Percentiles rank a stretch among this genome's conserved stretches.
phyloP scores from a whole-genome alignment of 805 yeast genomes.

The Zygosaccharomyces pseudorouxii region DNA sequence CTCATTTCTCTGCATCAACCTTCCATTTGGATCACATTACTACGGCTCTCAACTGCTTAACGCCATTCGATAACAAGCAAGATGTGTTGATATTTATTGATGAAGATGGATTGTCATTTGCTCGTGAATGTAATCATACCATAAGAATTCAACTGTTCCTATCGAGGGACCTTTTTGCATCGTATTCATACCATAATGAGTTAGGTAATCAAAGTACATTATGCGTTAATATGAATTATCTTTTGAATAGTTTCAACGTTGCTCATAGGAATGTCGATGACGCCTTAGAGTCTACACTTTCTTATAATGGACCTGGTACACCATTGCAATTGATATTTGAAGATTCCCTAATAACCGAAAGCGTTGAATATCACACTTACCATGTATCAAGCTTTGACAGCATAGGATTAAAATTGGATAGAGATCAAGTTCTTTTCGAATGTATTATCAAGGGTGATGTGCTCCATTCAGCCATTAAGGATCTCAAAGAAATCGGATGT shows the following conservation, averaged over 20 bases:
- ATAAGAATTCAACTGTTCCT: slow-evolving; percentile 33
- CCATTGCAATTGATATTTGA: slow-evolving; percentile 56
- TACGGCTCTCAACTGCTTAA: slow-evolving; percentile 41
- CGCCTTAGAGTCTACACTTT: slow-evolving; percentile 45
- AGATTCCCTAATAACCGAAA: slow-evolving; percentile 48
- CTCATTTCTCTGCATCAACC: slow-evolving; percentile 43
- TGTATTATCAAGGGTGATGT: slow-evolving; percentile 51
- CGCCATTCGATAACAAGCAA: slow-evolving; percentile 39
- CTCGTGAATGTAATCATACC: slow-evolving; percentile 44
- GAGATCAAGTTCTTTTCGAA: slow-evolving; percentile 44
- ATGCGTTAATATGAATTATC: slow-evolving; percentile 42
- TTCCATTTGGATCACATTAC: slow-evolving; percentile 44
- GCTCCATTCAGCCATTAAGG: slow-evolving; percentile 50
- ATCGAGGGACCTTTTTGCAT: slow-evolving; percentile 32
- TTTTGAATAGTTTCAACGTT: slow-evolving; percentile 49
- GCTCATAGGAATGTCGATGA: slow-evolving; percentile 34
- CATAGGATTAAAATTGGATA: slow-evolving; percentile 41
- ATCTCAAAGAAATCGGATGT: slow-evolving; percentile 51
- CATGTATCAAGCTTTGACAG: slow-evolving; percentile 35
- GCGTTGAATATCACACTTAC: slow-evolving; percentile 52
- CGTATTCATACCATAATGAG: slow-evolving; percentile 24
- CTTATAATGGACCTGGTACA: slow-evolving; percentile 45
- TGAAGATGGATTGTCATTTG: slow-evolving; percentile 48
- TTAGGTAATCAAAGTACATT: slow-evolving; percentile 32
- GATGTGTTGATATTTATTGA: slow-evolving; percentile 42